These are phyloP conservation scores for Podaxis pistillaris DNA, from an alignment of 768 basidiomycete genomes.

Conservation along the genomic window DNA sequence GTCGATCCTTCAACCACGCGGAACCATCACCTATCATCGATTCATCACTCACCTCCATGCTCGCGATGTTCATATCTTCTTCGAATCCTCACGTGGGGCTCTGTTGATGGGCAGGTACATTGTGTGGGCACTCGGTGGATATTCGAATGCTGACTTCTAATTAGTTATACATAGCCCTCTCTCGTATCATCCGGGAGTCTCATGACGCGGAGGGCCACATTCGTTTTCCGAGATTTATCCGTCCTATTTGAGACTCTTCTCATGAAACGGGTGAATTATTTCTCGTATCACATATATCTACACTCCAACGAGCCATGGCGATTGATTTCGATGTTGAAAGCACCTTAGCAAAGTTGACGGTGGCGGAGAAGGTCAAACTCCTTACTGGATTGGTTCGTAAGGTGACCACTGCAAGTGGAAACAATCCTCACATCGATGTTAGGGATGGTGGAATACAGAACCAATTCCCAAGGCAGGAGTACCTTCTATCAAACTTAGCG, in stretches of 20 bases:
- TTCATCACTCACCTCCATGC: neutral
- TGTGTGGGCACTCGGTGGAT: too few relatives aligned
- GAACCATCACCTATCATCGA: neutral
- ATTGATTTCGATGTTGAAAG: slow-evolving; percentile 34
- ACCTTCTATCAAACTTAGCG: slow-evolving; percentile 43
- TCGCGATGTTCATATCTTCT: neutral
- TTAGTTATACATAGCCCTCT: too few relatives aligned
- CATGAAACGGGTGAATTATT: neutral
- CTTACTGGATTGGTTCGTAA: slow-evolving; percentile 37
- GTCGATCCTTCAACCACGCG: too few relatives aligned
- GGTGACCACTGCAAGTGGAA: neutral
- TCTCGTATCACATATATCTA: slow-evolving; percentile 1
- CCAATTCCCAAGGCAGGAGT: slow-evolving; percentile 38
- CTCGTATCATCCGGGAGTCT: neutral
- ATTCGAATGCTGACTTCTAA: too few relatives aligned
- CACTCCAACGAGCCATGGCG: slow-evolving; percentile 19
- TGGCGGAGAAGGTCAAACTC: slow-evolving; percentile 43
- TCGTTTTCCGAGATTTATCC: slow-evolving; percentile 22
- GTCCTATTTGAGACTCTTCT: slow-evolving; percentile 16
- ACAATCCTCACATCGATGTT: neutral
- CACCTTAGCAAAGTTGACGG: slow-evolving; percentile 33
- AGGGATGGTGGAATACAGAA: slow-evolving; percentile 51
- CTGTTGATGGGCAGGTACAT: neutral
- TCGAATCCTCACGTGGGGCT: neutral
- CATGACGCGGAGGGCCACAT: slow-evolving; percentile 13